Base-by-base conservation (phyloP, 2,329 filamentous ascomycete genomes). In the Coleophoma eucalyptorum region DNA sequence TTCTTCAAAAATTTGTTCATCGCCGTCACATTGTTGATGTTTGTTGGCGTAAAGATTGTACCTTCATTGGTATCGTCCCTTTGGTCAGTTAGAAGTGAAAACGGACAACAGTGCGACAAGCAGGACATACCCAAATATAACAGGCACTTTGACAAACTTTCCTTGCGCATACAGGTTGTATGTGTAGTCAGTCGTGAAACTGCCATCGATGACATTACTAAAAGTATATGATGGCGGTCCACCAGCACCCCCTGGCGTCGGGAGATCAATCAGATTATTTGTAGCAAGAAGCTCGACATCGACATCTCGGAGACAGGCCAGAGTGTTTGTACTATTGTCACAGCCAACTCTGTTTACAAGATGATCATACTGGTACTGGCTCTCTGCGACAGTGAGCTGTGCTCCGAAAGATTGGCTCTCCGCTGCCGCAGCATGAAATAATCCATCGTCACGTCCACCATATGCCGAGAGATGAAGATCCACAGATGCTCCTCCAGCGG, bases 401-500 rank as follows among this genome's bases (percentile, higher is more conserved):
- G 72, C 70, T 0, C 73, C 76, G 40, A 79, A 80, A 0, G 78
- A 80, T 2, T 77, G 71, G 0, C 75, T 78, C 54, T 79, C 73
- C 1, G 72, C 76, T 1, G 74, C 73, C 0, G 71, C 77, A 1
- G 71, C 78, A 46, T 77, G 73, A 61, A 82, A 81, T 1, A 81
- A 66, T 2, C 69, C 67, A 32, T 69, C 69, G 49, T 79, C 66
- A 5, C 67, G 65, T 12, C 77, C 79, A 2, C 73, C 75, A 49
- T 78, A 77, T 0, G 79, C 78, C 1, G 72, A 80, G 40, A 90
- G 72, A 20, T 89, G 83, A 34, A 87, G 72, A 26, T 74, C 78
- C n/a, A 90, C 75, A 4, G 83, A 83, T 1, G 75, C 81, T 3
- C 76, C 87, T 3, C 87, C 87, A 2, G 87, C 86, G 48, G 83